Percentiles rank a stretch among this genome's conserved stretches.
Conservation (phyloP, 805 yeast species). For the Monosporozyma aerobia region DNA sequence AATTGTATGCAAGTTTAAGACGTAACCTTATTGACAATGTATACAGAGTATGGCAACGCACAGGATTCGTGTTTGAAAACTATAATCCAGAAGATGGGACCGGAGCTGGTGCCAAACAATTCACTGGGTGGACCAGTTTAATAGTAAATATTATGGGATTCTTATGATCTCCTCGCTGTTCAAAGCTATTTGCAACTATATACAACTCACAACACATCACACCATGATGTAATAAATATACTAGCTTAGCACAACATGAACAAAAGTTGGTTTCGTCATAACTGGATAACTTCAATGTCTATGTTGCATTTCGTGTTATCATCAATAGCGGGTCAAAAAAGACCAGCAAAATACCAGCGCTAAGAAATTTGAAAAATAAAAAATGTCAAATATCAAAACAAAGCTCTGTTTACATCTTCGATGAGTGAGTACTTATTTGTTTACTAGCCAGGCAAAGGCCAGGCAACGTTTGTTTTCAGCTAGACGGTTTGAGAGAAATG, state of each 20-base stretch:
- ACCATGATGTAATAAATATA: too few relatives aligned
- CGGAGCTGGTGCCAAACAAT: conserved; percentile 77
- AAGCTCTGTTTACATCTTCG: not conserved
- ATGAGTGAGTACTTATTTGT: not conserved
- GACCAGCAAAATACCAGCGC: conserved; percentile 1
- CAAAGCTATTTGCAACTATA: not conserved
- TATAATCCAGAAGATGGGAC: conserved; percentile 70
- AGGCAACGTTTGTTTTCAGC: not conserved
- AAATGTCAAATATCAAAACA: not conserved
- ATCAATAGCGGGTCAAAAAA: not conserved
- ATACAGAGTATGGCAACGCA: conserved; percentile 54
- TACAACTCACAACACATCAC: not conserved
- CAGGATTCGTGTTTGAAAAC: conserved; percentile 88
- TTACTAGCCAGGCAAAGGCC: not conserved
- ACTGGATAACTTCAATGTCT: not conserved
- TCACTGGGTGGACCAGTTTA: conserved; percentile 89
- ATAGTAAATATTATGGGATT: conserved; percentile 63
- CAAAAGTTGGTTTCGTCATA: not conserved
- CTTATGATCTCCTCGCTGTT: not conserved
- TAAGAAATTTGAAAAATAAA: not conserved
- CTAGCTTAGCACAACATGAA: too few relatives aligned
- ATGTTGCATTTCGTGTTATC: not conserved
- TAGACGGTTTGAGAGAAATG: not conserved
- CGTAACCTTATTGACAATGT: conserved; percentile 60
- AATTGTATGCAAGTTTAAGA: conserved; percentile 52